Conservation (phyloP, 2,329 filamentous ascomycete genomes). For the Thyridium curvatum region DNA sequence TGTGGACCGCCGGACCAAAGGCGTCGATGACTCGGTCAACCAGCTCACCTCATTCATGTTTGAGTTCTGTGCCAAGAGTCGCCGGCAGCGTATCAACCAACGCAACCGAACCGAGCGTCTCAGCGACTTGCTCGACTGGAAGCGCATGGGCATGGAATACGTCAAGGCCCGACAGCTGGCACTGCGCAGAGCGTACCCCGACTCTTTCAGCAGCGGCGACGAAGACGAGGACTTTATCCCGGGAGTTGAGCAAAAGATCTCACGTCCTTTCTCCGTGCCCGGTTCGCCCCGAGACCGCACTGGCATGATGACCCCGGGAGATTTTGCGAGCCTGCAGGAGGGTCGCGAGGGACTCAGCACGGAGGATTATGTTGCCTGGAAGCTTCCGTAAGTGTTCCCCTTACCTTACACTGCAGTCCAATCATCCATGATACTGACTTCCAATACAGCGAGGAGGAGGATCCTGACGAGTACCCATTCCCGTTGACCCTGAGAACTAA, state of each 20-base stretch:
- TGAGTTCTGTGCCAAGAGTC: slow-evolving; percentile 88
- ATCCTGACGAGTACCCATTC: slow-evolving; percentile 66
- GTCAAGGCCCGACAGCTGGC: slow-evolving; percentile 95
- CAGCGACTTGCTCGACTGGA: slow-evolving; percentile 95
- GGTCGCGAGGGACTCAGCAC: slow-evolving; percentile 87
- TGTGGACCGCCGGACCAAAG: slow-evolving; percentile 90
- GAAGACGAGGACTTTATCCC: slow-evolving; percentile 88
- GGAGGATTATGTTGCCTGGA: slow-evolving; percentile 98
- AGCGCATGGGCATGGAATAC: slow-evolving; percentile 99
- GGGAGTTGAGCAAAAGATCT: slow-evolving; percentile 90
- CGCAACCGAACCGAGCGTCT: slow-evolving; percentile 92
- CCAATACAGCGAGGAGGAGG: slow-evolving; percentile 76
- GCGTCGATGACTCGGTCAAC: slow-evolving; percentile 95
- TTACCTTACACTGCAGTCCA: not conserved
- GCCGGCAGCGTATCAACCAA: slow-evolving; percentile 96
- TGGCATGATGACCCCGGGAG: slow-evolving; percentile 98
- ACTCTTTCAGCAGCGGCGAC: slow-evolving; percentile 67
- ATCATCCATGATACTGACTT: not conserved
- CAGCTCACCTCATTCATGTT: slow-evolving; percentile 90
- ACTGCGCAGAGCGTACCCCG: slow-evolving; percentile 83
- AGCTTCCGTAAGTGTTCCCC: slow-evolving; percentile 73
- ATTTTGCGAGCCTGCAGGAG: slow-evolving; percentile 92
- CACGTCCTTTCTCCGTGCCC: slow-evolving; percentile 85
- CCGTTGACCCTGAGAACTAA: slow-evolving; percentile 51
- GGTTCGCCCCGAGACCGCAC: slow-evolving; percentile 85